A percentile compares a stretch with the other conserved stretches of the same genome.
These are phyloP conservation scores for Darksidea phi DNA, from an alignment of 495 filamentous ascomycete species.

Conservation along the genomic window DNA sequence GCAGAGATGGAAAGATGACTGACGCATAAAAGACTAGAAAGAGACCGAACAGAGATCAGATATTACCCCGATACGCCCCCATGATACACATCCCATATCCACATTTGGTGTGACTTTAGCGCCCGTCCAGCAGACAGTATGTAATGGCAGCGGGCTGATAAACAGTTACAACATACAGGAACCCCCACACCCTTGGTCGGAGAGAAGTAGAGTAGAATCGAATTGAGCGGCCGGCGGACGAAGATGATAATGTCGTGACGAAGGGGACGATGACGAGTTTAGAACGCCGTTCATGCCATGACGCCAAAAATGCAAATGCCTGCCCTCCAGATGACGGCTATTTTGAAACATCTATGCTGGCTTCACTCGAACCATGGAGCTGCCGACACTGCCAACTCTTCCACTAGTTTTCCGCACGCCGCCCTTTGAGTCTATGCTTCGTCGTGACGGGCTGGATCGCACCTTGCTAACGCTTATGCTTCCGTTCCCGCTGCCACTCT, in stretches of 20 bases:
- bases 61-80: background rate
- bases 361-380: slow-evolving; percentile 21
- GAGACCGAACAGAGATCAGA: slow-evolving; percentile 4
- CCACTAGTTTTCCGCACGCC: slow-evolving; percentile 90
- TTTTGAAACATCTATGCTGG: slow-evolving; percentile 2
- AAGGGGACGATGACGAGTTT: background rate
- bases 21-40: slow-evolving; percentile 4
- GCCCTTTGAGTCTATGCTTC: slow-evolving; percentile 56
- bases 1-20: slow-evolving; percentile 3
- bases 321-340: background rate
- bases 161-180: background rate
- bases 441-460: slow-evolving; percentile 62
- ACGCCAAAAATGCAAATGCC: slow-evolving; percentile 23
- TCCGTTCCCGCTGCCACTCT: slow-evolving; percentile 61
- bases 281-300: slow-evolving; percentile 20
- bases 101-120: slow-evolving; percentile 10
- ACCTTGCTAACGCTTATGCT: slow-evolving; percentile 71
- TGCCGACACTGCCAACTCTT: slow-evolving; percentile 77
- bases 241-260: slow-evolving; percentile 10
- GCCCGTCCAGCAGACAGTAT: slow-evolving; percentile 2
- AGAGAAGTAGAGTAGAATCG: slow-evolving; percentile 4
- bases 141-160: too few relatives aligned
- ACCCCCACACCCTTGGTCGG: background rate
- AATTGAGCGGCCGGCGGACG: background rate
- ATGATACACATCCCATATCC: slow-evolving; percentile 20